Evolutionary conservation across 2,329 filamentous ascomycete species (phyloP).

Genomic region (Neoarthrinium moseri): DNA sequence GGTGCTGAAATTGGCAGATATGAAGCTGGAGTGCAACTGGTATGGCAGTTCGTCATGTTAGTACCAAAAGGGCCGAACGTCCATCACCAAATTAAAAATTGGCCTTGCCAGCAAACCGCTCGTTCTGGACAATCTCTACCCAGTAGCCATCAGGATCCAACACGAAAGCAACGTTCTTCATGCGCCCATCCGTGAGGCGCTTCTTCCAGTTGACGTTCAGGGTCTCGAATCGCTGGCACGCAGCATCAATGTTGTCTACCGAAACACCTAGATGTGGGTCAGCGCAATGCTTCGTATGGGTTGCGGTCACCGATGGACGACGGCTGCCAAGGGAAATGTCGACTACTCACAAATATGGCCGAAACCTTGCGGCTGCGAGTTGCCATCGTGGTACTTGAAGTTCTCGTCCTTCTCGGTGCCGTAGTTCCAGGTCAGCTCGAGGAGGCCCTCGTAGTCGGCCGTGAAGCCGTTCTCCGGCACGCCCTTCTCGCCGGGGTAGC

Average conservation of each 20-base stretch:
- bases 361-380: slow-evolving; percentile 87
- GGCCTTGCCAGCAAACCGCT: slow-evolving; percentile 55
- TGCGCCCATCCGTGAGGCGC: slow-evolving; percentile 83
- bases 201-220: slow-evolving; percentile 90
- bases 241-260: slow-evolving; percentile 85
- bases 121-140: slow-evolving; percentile 80
- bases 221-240: slow-evolving; percentile 82
- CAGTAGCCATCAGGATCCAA: slow-evolving; percentile 87
- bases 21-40: too few relatives aligned
- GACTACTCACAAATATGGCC: slow-evolving; percentile 87
- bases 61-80: too few relatives aligned
- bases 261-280: slow-evolving; percentile 70
- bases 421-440: slow-evolving; percentile 87
- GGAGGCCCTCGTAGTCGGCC: slow-evolving; percentile 73
- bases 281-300: too few relatives aligned
- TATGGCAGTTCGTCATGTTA: too few relatives aligned
- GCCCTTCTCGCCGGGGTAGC: slow-evolving; percentile 64
- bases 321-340: too few relatives aligned
- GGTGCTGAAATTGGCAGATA: too few relatives aligned
- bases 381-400: slow-evolving; percentile 91
- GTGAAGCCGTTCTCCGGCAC: slow-evolving; percentile 53
- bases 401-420: slow-evolving; percentile 80
- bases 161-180: slow-evolving; percentile 93
- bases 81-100: too few relatives aligned
- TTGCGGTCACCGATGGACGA: too few relatives aligned